These are phyloP conservation scores for Aschersonia sp. DNA, from an alignment of 2,329 filamentous ascomycete genomes.

Conservation along the genomic window DNA sequence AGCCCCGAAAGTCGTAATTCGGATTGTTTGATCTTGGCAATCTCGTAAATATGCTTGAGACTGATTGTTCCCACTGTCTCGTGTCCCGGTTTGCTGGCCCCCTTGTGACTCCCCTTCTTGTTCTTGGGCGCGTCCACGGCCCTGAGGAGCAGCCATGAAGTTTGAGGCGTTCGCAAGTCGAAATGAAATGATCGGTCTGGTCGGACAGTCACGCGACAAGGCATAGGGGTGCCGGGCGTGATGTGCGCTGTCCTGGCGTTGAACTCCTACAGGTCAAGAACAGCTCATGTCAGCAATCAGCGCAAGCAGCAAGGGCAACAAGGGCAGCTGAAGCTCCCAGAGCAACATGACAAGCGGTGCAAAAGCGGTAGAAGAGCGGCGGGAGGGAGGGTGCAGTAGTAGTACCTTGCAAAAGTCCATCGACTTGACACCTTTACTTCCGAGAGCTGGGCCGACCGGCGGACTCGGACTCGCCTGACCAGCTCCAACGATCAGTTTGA, in stretches of 20 bases:
- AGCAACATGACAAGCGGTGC: neutral
- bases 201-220: slow-evolving; percentile 80
- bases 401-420: slow-evolving; percentile 98
- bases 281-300: slow-evolving; percentile 6
- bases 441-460: slow-evolving; percentile 88
- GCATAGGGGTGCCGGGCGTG: slow-evolving; percentile 68
- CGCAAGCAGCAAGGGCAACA: too few species aligned
- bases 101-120: slow-evolving; percentile 67
- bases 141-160: slow-evolving; percentile 75
- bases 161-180: slow-evolving; percentile 87
- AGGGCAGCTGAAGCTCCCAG: neutral
- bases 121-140: slow-evolving; percentile 59
- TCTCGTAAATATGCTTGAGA: slow-evolving; percentile 94
- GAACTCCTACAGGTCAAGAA: slow-evolving; percentile 58
- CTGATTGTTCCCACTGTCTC: slow-evolving; percentile 75
- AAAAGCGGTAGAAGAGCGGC: neutral
- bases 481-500: slow-evolving; percentile 95
- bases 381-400: neutral
- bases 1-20: slow-evolving; percentile 62
- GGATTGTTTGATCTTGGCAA: slow-evolving; percentile 86
- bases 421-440: slow-evolving; percentile 95
- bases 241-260: slow-evolving; percentile 88
- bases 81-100: slow-evolving; percentile 58
- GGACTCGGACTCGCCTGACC: slow-evolving; percentile 91
- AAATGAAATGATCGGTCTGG: slow-evolving; percentile 90